phyloP scores from a whole-genome alignment of 805 yeast species.

The Starmerella vaccinii region DNA sequence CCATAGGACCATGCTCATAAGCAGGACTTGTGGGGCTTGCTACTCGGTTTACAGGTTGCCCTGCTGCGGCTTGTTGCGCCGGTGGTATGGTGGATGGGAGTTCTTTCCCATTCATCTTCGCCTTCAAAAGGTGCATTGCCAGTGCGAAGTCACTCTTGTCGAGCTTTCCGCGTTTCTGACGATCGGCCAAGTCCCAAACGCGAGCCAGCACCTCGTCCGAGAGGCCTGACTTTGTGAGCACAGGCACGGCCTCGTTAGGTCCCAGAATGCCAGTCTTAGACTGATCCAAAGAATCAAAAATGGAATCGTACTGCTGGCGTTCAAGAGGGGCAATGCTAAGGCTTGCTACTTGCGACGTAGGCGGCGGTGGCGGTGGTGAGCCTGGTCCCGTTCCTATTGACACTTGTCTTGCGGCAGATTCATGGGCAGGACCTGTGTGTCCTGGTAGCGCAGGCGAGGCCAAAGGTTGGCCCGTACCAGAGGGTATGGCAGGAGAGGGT shows the following conservation, averaged over 20 bases:
- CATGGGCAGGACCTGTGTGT: not conserved
- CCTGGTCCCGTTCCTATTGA: not conserved
- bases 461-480: not conserved
- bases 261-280: conserved; percentile 49
- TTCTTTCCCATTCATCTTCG: conserved; percentile 62
- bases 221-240: conserved; percentile 77
- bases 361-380: conserved; percentile 1
- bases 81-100: conserved; percentile 47
- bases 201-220: conserved; percentile 75
- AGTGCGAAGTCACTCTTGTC: conserved; percentile 76
- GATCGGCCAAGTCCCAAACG: conserved; percentile 91
- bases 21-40: conserved; percentile 21
- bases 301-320: conserved; percentile 64
- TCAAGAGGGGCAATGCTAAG: conserved; percentile 65
- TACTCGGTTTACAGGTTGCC: not conserved
- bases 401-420: not conserved
- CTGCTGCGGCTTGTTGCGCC: conserved; percentile 2
- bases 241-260: conserved; percentile 76
- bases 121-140: conserved; percentile 88
- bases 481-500: no score
- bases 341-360: conserved; percentile 2
- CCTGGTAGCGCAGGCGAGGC: conserved; percentile 5
- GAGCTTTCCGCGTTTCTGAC: conserved; percentile 75
- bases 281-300: conserved; percentile 72
- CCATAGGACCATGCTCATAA: conserved; percentile 3